These are phyloP conservation scores for Artemisia argyi DNA, from an alignment of 129 eudicot species.

Conservation along the genomic window DNA sequence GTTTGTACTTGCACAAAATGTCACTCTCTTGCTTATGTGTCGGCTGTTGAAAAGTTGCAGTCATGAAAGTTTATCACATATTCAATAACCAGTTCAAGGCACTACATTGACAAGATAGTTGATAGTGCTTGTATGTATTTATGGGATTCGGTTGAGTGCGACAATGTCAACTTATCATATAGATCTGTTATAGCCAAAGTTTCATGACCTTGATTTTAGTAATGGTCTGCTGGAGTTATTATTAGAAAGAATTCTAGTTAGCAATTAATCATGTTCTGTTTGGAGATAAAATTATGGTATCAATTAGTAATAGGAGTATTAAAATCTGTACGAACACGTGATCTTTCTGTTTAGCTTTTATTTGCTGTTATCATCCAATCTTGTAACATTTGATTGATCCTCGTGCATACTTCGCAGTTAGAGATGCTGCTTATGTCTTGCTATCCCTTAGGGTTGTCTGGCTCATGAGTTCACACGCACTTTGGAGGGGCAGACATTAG, in stretches of 20 bases:
- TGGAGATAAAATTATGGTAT: neutral
- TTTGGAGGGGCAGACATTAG: neutral
- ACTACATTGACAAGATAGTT: neutral
- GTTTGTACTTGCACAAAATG: neutral
- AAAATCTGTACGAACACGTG: neutral
- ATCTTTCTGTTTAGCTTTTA: neutral
- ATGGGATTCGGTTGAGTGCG: neutral
- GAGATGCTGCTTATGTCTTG: neutral
- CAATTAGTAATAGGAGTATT: neutral
- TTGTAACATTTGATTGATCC: neutral
- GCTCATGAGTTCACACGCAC: neutral
- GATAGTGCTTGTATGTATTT: neutral
- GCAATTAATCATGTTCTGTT: neutral
- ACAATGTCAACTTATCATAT: neutral
- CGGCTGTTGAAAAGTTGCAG: neutral
- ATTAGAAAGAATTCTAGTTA: neutral
- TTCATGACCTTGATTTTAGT: neutral
- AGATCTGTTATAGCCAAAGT: neutral
- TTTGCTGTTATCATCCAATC: neutral
- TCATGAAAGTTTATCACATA: slow-evolving; percentile 9
- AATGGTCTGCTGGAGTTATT: neutral
- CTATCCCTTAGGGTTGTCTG: neutral
- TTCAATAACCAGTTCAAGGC: neutral
- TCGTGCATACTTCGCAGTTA: neutral
- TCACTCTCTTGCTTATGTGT: neutral